phyloP scores from a whole-genome alignment of 2,329 filamentous ascomycete genomes.

The Diplocarpon mali region DNA sequence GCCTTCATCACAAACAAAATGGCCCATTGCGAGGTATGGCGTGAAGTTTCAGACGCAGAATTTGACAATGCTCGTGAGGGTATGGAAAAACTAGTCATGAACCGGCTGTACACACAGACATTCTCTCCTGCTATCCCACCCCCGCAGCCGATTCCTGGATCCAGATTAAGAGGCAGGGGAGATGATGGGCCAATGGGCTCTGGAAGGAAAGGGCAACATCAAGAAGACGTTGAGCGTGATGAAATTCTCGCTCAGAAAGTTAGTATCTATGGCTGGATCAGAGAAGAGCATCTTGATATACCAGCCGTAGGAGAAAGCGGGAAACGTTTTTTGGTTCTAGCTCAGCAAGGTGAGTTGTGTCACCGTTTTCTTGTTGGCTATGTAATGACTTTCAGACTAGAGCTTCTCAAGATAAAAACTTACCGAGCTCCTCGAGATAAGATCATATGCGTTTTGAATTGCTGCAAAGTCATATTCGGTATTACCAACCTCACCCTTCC shows the following conservation, averaged over 20 bases:
- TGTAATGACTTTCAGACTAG: slow-evolving; percentile 35
- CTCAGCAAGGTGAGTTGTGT: slow-evolving; percentile 60
- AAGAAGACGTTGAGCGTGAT: slow-evolving; percentile 94
- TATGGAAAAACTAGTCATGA: slow-evolving; percentile 99
- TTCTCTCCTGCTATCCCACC: slow-evolving; percentile 89
- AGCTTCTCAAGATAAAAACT: slow-evolving; percentile 89
- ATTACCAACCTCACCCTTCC: slow-evolving; percentile 46
- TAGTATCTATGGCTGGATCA: slow-evolving; percentile 91
- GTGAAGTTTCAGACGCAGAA: slow-evolving; percentile 87
- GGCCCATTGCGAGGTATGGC: slow-evolving; percentile 94
- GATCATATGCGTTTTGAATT: slow-evolving; percentile 95
- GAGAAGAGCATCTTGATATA: slow-evolving; percentile 89
- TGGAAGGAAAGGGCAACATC: slow-evolving; percentile 87
- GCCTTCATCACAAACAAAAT: slow-evolving; percentile 98
- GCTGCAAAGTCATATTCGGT: slow-evolving; percentile 99
- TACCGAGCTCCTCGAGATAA: slow-evolving; percentile 97
- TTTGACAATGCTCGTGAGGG: slow-evolving; percentile 97
- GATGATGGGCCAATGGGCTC: slow-evolving; percentile 61
- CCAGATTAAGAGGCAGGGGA: slow-evolving; percentile 57
- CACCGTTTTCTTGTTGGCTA: neutral
- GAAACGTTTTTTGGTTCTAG: slow-evolving; percentile 74
- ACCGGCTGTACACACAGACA: slow-evolving; percentile 86
- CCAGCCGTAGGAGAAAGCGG: slow-evolving; percentile 75
- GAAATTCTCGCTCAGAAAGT: slow-evolving; percentile 96
- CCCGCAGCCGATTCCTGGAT: slow-evolving; percentile 60